phyloP scores from a whole-genome alignment of 441 rosid species.

The Flueggea neowawraea region DNA sequence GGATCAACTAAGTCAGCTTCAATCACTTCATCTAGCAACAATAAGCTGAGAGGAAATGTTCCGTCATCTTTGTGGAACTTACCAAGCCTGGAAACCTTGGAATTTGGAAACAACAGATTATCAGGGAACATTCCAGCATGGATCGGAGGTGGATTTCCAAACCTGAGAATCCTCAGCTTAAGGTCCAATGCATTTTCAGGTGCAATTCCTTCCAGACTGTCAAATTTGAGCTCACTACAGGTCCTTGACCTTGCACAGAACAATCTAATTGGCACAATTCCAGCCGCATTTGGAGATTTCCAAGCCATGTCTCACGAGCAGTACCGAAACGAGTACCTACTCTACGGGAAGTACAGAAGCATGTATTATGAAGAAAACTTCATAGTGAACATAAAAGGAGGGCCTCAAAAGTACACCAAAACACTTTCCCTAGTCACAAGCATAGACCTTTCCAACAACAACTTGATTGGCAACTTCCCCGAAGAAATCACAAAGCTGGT shows the following conservation, averaged over 20 bases:
- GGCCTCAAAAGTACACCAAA: conserved; percentile 26
- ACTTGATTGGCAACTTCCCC: conserved; percentile 37
- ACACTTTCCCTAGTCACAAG: conserved; percentile 41
- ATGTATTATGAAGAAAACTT: conserved; percentile 35
- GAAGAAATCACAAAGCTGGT: conserved; percentile 27
- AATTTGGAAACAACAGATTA: conserved; percentile 34
- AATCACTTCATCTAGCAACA: conserved; percentile 33
- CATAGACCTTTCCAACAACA: conserved; percentile 37
- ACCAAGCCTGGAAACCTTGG: conserved; percentile 35
- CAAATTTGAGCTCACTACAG: conserved; percentile 39
- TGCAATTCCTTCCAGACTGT: conserved; percentile 31
- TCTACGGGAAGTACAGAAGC: conserved; percentile 29
- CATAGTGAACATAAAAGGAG: conserved; percentile 21
- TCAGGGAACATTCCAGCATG: conserved; percentile 28
- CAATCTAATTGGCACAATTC: conserved; percentile 35
- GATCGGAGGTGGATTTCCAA: conserved; percentile 24
- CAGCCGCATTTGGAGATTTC: conserved; percentile 31
- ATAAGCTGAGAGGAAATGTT: conserved; percentile 31
- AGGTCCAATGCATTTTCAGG: conserved; percentile 40
- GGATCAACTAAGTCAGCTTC: conserved; percentile 31
- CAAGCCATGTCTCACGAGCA: conserved; percentile 30
- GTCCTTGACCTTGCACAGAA: conserved; percentile 44
- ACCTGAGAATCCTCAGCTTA: conserved; percentile 35
- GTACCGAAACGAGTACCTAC: conserved; percentile 20
- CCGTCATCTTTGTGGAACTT: conserved; percentile 33